These are phyloP conservation scores for Phaffomyces thermotolerans DNA, from an alignment of 805 yeast species.

Conservation along the genomic window DNA sequence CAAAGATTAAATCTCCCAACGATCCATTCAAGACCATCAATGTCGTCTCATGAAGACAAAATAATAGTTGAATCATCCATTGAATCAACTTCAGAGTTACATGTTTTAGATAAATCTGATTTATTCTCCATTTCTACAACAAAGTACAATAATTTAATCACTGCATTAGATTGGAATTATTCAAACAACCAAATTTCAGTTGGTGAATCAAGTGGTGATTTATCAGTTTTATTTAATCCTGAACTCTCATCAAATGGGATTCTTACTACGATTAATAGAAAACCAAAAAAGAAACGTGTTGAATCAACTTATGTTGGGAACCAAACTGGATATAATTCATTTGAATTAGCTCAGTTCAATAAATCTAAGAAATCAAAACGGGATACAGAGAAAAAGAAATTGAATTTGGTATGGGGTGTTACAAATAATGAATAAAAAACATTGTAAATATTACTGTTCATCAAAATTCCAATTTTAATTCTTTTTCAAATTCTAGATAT, in stretches of 20 bases:
- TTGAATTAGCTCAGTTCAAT: constrained; percentile 12
- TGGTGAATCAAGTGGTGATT: constrained; percentile 12
- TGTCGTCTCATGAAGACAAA: too few relatives aligned
- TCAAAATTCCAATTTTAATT: constrained; percentile 4
- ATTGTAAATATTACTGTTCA: not conserved
- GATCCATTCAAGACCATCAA: not conserved
- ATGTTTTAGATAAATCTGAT: constrained; percentile 18
- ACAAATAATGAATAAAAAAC: not conserved
- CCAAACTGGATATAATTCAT: constrained; percentile 14
- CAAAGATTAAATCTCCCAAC: constrained; percentile 10
- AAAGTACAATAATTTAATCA: constrained; percentile 2
- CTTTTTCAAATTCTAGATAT: not conserved
- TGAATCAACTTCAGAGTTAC: constrained; percentile 3
- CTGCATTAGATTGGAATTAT: constrained; percentile 18
- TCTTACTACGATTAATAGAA: constrained; percentile 13
- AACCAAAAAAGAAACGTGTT: constrained; percentile 14
- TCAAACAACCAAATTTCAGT: constrained; percentile 20
- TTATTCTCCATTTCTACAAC: constrained; percentile 10
- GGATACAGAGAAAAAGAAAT: not conserved
- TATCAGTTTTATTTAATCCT: constrained; percentile 16
- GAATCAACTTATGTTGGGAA: constrained; percentile 6
- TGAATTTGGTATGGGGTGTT: constrained; percentile 13
- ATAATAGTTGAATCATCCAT: not conserved
- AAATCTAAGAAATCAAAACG: constrained; percentile 9
- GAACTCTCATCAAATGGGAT: constrained; percentile 17